phyloP scores from a whole-genome alignment of 2,329 filamentous ascomycete genomes.

The Teratosphaeria nubilosa region DNA sequence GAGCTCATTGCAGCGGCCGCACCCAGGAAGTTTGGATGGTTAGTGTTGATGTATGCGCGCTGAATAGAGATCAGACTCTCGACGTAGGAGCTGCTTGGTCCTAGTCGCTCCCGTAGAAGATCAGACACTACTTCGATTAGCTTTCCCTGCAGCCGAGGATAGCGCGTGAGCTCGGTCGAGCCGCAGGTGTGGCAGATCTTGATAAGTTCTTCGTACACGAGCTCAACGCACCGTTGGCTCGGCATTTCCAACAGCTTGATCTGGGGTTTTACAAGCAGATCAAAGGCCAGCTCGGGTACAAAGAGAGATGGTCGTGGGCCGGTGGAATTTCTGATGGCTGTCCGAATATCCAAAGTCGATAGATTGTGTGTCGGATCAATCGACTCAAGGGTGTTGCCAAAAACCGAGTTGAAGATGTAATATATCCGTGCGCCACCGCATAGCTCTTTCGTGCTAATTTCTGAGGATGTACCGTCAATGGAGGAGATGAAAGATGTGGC shows the following conservation, averaged over 20 bases:
- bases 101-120: constrained; percentile 80
- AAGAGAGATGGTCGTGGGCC: constrained; percentile 92
- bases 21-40: constrained; percentile 96
- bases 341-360: constrained; percentile 87
- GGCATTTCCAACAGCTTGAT: constrained; percentile 94
- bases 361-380: constrained; percentile 95
- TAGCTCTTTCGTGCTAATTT: constrained; percentile 96
- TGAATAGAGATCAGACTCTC: constrained; percentile 97
- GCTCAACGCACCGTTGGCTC: constrained; percentile 90
- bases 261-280: constrained; percentile 93
- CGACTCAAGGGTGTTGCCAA: constrained; percentile 88
- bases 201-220: constrained; percentile 97
- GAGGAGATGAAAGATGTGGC: constrained; percentile 96
- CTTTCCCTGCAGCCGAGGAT: constrained; percentile 87
- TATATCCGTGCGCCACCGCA: constrained; percentile 93
- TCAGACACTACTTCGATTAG: constrained; percentile 98
- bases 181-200: constrained; percentile 99
- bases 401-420: constrained; percentile 98
- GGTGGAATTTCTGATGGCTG: constrained; percentile 95
- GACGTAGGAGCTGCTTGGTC: constrained; percentile 81
- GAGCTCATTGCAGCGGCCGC: constrained; percentile 96
- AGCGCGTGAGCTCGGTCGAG: constrained; percentile 83
- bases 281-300: constrained; percentile 94
- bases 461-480: constrained; percentile 95
- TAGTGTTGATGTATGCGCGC: constrained; percentile 97